Base-by-base conservation (phyloP, 108 stramenopile genomes). In the Seminavis robusta region DNA sequence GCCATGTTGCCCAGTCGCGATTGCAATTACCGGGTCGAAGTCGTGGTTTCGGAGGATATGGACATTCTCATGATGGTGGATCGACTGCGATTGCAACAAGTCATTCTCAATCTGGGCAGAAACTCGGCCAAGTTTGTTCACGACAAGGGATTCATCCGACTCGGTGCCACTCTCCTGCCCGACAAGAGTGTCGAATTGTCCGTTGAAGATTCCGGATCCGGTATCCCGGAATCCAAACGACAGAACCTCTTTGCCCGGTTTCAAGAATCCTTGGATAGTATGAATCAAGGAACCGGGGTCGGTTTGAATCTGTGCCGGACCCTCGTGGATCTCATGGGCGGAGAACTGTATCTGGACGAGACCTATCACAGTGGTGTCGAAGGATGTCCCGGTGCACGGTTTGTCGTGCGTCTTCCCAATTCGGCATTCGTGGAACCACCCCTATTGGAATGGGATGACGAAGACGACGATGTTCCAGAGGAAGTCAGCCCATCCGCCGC, bases 271-370 rank as follows among this genome's bases (percentile, higher is more conserved):
- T 49, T 61, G 25, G 60, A 69, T 41, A 17, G 19, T 17, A 23
- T 69, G 47, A 55, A 28, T 45, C 61, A 69, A 56, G 62, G 62
- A 19, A 69, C 60, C 39, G 61, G 54, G n/a, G 44, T 77, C 15
- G 75, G 75, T 0, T 38, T 77, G 32, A 61, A 32, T 41, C 43
- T 77, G 34, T 77, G 75, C 49, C 51, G 63, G 37, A 66, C 58
- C 33, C 45, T 77, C 0, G 50, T 67, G 0, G 59, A 66, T 31
- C 65, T 77, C 39, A 70, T 77, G 70, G 75, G 52, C 16, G 75
- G 70, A n/a, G 56, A 71, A 9, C 71, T 77, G 16, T 56, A 42
- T 29, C 43, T 71, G 4, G 75, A 77, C 46, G 59, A 66, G 17
- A 25, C 23, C 10, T 77, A 61, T 47, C 26, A 71, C 19, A 77